A percentile compares a stretch with the other conserved stretches of the same genome.
Evolutionary conservation across 1,284 basidiomycete species (phyloP).

Genomic region (Thecaphora frezii): DNA sequence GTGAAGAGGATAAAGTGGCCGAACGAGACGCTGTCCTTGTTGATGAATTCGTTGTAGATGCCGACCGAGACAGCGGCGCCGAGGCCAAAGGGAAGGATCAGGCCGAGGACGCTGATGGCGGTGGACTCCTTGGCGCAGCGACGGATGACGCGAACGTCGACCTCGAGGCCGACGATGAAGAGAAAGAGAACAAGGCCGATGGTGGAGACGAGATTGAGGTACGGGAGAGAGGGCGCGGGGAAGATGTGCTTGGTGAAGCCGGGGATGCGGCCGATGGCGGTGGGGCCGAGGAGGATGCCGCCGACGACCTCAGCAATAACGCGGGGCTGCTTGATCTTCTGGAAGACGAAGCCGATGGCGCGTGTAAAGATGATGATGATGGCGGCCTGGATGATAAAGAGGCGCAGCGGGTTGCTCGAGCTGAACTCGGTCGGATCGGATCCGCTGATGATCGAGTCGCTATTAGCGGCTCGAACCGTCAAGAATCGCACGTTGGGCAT

Average conservation of each 20-base stretch:
- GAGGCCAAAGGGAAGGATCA: slow-evolving; percentile 78
- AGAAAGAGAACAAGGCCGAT: slow-evolving; percentile 70
- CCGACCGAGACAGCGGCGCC: slow-evolving; percentile 80
- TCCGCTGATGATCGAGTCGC: slow-evolving; percentile 65
- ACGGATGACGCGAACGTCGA: slow-evolving; percentile 77
- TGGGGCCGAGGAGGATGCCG: slow-evolving; percentile 69
- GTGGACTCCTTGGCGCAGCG: slow-evolving; percentile 44
- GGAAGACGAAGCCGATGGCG: slow-evolving; percentile 68
- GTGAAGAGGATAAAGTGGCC: slow-evolving; percentile 92
- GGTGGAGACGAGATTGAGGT: slow-evolving; percentile 84
- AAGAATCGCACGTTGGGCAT: slow-evolving; percentile 9
- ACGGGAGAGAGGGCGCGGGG: slow-evolving; percentile 67
- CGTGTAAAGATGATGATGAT: slow-evolving; percentile 70
- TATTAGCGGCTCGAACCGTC: slow-evolving; percentile 26
- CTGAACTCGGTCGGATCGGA: slow-evolving; percentile 70
- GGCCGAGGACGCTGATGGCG: slow-evolving; percentile 67
- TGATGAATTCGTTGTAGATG: slow-evolving; percentile 78
- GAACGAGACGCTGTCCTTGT: slow-evolving; percentile 66
- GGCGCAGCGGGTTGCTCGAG: slow-evolving; percentile 69
- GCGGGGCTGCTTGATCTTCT: slow-evolving; percentile 74
- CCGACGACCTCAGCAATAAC: slow-evolving; percentile 87
- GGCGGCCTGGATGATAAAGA: slow-evolving; percentile 79
- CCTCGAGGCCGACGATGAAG: slow-evolving; percentile 87
- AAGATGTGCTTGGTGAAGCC: slow-evolving; percentile 55
- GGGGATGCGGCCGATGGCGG: slow-evolving; percentile 52